Percentiles rank a stretch among this genome's conserved stretches.
phyloP scores from a whole-genome alignment of 164 flowering plant species.

The Euptelea pleiosperma region DNA sequence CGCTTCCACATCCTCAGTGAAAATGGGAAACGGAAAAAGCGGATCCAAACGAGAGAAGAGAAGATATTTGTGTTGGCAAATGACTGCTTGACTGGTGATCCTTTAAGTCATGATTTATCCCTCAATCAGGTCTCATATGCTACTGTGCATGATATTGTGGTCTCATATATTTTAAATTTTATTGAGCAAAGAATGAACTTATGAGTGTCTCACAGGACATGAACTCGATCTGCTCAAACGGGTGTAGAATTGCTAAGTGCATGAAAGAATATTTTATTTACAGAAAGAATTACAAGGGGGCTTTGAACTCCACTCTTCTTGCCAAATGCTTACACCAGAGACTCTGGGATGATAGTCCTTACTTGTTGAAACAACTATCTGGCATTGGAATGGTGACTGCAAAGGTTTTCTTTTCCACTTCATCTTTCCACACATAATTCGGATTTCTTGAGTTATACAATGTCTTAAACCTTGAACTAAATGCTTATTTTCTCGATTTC shows the following conservation, averaged over 20 bases:
- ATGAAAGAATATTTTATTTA: conserved; percentile 88
- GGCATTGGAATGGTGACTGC: conserved; percentile 99
- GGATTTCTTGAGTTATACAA: background rate
- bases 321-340: conserved; percentile 84
- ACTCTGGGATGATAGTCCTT: conserved; percentile 94
- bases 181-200: background rate
- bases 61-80: conserved; percentile 87
- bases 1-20: conserved; percentile 83
- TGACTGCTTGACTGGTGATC: conserved; percentile 97
- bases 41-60: conserved; percentile 92
- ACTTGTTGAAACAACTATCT: conserved; percentile 86
- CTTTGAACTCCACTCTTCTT: conserved; percentile 56
- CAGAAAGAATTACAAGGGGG: conserved; percentile 76
- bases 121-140: conserved; percentile 64
- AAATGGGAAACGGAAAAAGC: conserved; percentile 82
- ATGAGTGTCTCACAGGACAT: conserved; percentile 50
- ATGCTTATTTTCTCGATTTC: conserved; percentile 1
- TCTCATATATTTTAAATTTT: background rate
- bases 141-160: background rate
- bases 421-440: background rate
- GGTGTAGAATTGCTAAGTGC: conserved; percentile 88
- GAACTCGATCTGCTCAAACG: conserved; percentile 82
- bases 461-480: conserved; percentile 3
- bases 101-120: conserved; percentile 78
- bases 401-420: conserved; percentile 46